These are phyloP conservation scores for Triadica sebifera DNA, from an alignment of 345 rosid genomes.

Conservation along the genomic window DNA sequence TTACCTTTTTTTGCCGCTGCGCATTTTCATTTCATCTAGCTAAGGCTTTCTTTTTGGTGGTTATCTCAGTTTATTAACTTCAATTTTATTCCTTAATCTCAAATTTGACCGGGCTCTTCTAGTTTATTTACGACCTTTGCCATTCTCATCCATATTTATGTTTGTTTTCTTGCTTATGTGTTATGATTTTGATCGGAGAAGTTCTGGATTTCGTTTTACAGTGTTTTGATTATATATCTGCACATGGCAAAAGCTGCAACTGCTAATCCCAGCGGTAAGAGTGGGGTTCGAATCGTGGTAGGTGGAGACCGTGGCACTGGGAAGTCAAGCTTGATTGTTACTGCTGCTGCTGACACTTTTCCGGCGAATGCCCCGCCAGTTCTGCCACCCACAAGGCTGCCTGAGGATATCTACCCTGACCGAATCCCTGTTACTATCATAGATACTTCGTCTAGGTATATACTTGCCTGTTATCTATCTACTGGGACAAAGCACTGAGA, in stretches of 20 bases:
- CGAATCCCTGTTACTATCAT: conserved; percentile 81
- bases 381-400: conserved; percentile 73
- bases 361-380: conserved; percentile 69
- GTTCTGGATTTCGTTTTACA: background rate
- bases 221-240: background rate
- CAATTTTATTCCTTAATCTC: too few species aligned
- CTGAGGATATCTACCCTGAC: conserved; percentile 78
- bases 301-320: conserved; percentile 92
- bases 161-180: background rate
- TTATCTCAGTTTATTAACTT: too few species aligned
- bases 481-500: background rate
- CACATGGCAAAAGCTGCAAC: conserved; percentile 51
- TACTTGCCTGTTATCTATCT: background rate
- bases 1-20: background rate
- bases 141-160: background rate
- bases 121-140: background rate
- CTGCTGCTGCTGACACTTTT: conserved; percentile 68
- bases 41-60: background rate
- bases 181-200: background rate
- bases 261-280: conserved; percentile 49
- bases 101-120: background rate
- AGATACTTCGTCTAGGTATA: conserved; percentile 83
- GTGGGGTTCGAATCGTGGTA: conserved; percentile 75
- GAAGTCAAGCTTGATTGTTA: conserved; percentile 87
- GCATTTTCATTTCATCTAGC: background rate